Conservation (phyloP, 169 alveolate species). For the Plasmodium billcollinsi region DNA sequence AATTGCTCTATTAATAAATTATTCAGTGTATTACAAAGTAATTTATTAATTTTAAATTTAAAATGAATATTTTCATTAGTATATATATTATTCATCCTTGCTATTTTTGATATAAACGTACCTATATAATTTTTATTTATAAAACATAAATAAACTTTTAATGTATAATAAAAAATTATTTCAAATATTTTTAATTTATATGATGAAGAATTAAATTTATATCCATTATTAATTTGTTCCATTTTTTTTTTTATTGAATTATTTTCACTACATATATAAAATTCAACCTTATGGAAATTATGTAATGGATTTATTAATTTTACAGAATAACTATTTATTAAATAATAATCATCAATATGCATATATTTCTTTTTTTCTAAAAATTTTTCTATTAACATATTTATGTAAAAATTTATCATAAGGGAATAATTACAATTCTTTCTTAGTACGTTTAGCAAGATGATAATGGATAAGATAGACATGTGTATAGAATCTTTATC, state of each 20-base stretch:
- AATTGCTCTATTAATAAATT: constrained; percentile 21
- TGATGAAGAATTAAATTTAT: constrained; percentile 41
- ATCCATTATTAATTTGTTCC: constrained; percentile 55
- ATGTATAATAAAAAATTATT: constrained; percentile 16
- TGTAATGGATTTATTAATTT: constrained; percentile 50
- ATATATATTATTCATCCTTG: constrained; percentile 39
- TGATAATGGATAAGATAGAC: constrained; percentile 22
- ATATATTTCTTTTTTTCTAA: constrained; percentile 71
- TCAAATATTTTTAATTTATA: constrained; percentile 24
- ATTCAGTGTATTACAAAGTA: constrained; percentile 20
- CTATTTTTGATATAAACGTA: constrained; percentile 60
- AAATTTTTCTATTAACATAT: constrained; percentile 53
- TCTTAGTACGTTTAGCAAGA: constrained; percentile 10
- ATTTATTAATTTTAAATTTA: constrained; percentile 28
- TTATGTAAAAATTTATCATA: constrained; percentile 44
- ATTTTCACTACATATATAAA: constrained; percentile 15
- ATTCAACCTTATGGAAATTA: neutral
- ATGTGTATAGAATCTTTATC: constrained; percentile 4
- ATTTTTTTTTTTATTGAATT: constrained; percentile 13
- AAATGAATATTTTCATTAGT: constrained; percentile 36
- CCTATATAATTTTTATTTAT: constrained; percentile 23
- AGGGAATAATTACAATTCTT: constrained; percentile 28
- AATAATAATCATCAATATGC: constrained; percentile 54
- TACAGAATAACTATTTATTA: constrained; percentile 44
- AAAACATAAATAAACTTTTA: constrained; percentile 41